phyloP scores from a whole-genome alignment of 345 rosid genomes.

The Salix purpurea region DNA sequence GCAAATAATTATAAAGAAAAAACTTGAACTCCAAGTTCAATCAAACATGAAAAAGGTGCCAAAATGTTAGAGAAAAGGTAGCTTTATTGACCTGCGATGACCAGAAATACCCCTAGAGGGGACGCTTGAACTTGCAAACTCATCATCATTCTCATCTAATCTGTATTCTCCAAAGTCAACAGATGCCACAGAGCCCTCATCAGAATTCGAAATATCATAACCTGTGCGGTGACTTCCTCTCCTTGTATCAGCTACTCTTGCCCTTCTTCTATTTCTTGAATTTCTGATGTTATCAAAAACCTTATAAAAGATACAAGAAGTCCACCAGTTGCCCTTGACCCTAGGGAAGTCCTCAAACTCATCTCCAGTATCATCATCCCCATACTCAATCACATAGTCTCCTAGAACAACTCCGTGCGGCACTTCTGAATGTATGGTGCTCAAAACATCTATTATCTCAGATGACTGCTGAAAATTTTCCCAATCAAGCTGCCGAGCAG shows the following conservation, averaged over 20 bases:
- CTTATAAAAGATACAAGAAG: constrained; percentile 85
- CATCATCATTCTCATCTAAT: constrained; percentile 83
- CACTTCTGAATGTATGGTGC: constrained; percentile 95
- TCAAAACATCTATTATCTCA: constrained; percentile 87
- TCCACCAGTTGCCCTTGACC: constrained; percentile 88
- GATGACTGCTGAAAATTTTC: constrained; percentile 97
- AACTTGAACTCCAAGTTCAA: neutral
- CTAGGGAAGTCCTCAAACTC: constrained; percentile 82
- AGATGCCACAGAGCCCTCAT: constrained; percentile 86
- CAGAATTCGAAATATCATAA: constrained; percentile 73
- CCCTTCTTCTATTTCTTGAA: constrained; percentile 80
- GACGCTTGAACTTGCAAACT: constrained; percentile 48
- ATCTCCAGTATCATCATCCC: constrained; percentile 80
- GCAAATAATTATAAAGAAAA: neutral
- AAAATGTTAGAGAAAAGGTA: neutral
- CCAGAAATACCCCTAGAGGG: constrained; percentile 57
- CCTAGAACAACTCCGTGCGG: constrained; percentile 95
- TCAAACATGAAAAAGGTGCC: neutral
- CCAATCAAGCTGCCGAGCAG: constrained; percentile 91
- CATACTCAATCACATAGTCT: constrained; percentile 94
- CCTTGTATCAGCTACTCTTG: constrained; percentile 66
- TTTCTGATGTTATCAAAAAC: constrained; percentile 83
- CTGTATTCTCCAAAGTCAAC: constrained; percentile 72
- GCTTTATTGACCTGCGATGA: constrained; percentile 62
- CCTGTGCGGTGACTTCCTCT: constrained; percentile 69